Evolutionary conservation across 1,139 yeast genomes (phyloP).

Genomic region (Candida freyschussii): DNA sequence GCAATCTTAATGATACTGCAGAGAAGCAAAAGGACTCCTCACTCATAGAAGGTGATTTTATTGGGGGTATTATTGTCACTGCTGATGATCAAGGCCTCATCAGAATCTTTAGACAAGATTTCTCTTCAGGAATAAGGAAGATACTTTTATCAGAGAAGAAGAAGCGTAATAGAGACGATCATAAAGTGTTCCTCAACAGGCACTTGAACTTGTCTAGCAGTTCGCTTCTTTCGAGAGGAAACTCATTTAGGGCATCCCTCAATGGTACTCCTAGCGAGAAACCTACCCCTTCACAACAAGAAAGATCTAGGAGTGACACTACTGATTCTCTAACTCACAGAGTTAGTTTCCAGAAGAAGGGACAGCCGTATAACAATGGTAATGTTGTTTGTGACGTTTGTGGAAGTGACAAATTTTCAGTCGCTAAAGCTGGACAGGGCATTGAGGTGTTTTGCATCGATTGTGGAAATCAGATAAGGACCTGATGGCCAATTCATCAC

Average conservation of each 20-base stretch:
- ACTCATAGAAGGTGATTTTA: constrained; percentile 11
- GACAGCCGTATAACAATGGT: too few relatives aligned
- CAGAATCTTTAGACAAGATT: constrained; percentile 75
- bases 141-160: constrained; percentile 20
- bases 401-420: constrained; percentile 30
- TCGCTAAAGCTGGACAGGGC: constrained; percentile 14
- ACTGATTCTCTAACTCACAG: constrained; percentile 15
- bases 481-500: too few relatives aligned
- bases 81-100: constrained; percentile 73
- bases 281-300: constrained; percentile 10
- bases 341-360: constrained; percentile 10
- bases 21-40: constrained; percentile 4
- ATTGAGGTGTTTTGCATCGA: constrained; percentile 28
- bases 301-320: constrained; percentile 22
- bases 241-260: constrained; percentile 11
- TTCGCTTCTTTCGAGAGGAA: constrained; percentile 18
- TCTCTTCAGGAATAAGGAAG: constrained; percentile 44
- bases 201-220: constrained; percentile 13
- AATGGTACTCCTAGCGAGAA: constrained; percentile 2
- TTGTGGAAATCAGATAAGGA: constrained; percentile 31
- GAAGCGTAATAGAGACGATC: constrained; percentile 6
- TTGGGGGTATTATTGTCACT: constrained; percentile 51
- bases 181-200: constrained; percentile 10
- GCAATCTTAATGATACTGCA: constrained; percentile 1
- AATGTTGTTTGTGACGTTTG: constrained; percentile 34